These are phyloP conservation scores for Giardia muris DNA, from an alignment of 208 protist species.

Conservation along the genomic window DNA sequence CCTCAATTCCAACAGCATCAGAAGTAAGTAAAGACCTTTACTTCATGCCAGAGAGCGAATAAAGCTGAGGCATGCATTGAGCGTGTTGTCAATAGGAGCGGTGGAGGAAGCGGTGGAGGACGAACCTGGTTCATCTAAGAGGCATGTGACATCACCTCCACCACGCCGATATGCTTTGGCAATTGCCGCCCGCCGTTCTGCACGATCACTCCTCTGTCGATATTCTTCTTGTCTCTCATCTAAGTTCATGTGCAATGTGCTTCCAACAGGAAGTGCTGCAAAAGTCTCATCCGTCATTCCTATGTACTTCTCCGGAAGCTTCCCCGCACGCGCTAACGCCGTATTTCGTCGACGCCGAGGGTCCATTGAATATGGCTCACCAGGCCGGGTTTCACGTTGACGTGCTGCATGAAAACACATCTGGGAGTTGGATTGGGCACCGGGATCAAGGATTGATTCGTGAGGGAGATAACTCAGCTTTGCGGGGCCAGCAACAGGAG, in stretches of 20 bases:
- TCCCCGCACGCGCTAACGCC: not conserved
- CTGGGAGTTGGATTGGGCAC: not conserved
- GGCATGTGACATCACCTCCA: not conserved
- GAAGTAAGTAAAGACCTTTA: too few species aligned
- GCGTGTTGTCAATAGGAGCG: too few species aligned
- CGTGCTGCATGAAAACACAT: not conserved
- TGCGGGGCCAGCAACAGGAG: not conserved
- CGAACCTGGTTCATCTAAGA: not conserved
- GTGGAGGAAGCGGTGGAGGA: too few species aligned
- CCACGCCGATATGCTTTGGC: not conserved
- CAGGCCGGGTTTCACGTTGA: not conserved
- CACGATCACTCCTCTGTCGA: not conserved
- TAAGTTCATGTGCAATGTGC: not conserved
- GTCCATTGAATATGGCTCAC: not conserved
- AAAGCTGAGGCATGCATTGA: too few species aligned
- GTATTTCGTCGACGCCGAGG: not conserved
- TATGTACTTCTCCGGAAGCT: not conserved
- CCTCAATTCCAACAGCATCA: too few species aligned
- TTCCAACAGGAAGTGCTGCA: not conserved
- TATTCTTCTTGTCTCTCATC: not conserved
- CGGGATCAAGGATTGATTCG: not conserved
- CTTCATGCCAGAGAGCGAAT: too few species aligned
- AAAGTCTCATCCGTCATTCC: not conserved
- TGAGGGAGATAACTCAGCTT: not conserved
- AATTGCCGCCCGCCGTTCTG: not conserved